Evolutionary conservation across 192 early-diverging fungal genomes (phyloP), one percentile per base, ranked within the genome.

Genomic region (Entomortierella chlamydospora): DNA sequence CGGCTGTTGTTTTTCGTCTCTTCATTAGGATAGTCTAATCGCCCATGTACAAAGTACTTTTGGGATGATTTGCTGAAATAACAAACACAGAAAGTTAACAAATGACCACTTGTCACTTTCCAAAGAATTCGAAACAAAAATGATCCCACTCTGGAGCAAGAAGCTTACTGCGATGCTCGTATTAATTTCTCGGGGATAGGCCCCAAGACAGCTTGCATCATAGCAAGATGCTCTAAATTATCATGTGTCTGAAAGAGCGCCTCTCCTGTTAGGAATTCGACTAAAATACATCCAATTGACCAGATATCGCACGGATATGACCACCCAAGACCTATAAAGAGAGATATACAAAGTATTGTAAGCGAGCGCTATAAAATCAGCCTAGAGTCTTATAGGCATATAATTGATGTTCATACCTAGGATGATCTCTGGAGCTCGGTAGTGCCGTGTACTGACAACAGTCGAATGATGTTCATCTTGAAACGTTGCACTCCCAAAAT

Each of bases 161-260:
- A 45, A 18, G 49, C 67, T 64, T 82, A 86, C 82, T 61, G 67
- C 5, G 88, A 83, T 18, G 77, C 63, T 23, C 84, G 83, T 15
- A 93, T 84, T 41, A 96, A 86, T 52, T 87, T 74, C 0, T 83
- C 73, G 1, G 96, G 95, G 29, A 97, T 87, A 33, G 77, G 81
- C 4, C 97, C 97, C 23, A 98, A 83, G 0, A 96, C 92, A 0
- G 85, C 81, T 77, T 99, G 91, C 96, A 99, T 99, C 95, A 99
- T 95, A 15, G 93, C 94, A 67, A 99, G 82, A 82, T 99, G 97
- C 74, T 99, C 97, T 62, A 96, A 81, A 85, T 98, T 94, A 77
- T 99, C 96, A 64, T 98, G 97, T 18, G 97, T 98, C 83, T 98
- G 96, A 81, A 99, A 99, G 54, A 99, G 80, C 5, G 97, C 96